These are phyloP conservation scores for Cadophora sp. DNA, from an alignment of 2,329 filamentous ascomycete genomes.

Conservation along the genomic window DNA sequence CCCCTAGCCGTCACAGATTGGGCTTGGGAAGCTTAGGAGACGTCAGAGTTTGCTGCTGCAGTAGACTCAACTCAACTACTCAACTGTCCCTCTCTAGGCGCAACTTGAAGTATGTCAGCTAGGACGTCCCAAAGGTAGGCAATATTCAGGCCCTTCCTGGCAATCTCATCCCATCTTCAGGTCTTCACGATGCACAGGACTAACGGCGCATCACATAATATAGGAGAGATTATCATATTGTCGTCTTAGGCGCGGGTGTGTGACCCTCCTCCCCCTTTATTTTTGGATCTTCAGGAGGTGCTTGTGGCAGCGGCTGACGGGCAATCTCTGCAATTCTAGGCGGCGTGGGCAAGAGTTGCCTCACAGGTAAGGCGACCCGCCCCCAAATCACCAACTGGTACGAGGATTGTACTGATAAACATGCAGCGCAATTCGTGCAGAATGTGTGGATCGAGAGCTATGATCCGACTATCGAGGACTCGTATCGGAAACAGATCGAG, in stretches of 20 bases:
- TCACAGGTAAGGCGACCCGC: conserved; percentile 64
- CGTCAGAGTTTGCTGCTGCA: conserved; percentile 21
- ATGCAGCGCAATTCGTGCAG: conserved; percentile 73
- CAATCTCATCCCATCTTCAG: background rate
- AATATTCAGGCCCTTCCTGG: background rate
- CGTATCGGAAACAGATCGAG: conserved; percentile 65
- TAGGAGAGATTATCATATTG: conserved; percentile 70
- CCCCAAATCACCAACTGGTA: conserved; percentile 11
- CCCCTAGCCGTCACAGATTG: conserved; percentile 9
- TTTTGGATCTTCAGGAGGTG: conserved; percentile 11
- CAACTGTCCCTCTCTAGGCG: conserved; percentile 16
- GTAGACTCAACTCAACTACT: conserved; percentile 9
- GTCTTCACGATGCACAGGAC: conserved; percentile 10
- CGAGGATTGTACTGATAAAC: conserved; percentile 19
- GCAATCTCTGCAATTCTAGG: conserved; percentile 53
- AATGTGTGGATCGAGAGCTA: conserved; percentile 78
- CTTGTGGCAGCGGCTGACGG: conserved; percentile 30
- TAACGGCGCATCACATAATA: conserved; percentile 10
- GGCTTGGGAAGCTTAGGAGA: conserved; percentile 12
- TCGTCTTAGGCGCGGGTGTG: conserved; percentile 68
- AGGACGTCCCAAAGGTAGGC: conserved; percentile 39
- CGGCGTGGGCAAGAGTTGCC: conserved; percentile 77
- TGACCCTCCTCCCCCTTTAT: conserved; percentile 30
- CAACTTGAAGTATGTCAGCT: conserved; percentile 34
- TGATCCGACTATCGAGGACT: conserved; percentile 68